Base-by-base conservation (phyloP, 2,329 filamentous ascomycete species). In the Claviceps citrina region DNA sequence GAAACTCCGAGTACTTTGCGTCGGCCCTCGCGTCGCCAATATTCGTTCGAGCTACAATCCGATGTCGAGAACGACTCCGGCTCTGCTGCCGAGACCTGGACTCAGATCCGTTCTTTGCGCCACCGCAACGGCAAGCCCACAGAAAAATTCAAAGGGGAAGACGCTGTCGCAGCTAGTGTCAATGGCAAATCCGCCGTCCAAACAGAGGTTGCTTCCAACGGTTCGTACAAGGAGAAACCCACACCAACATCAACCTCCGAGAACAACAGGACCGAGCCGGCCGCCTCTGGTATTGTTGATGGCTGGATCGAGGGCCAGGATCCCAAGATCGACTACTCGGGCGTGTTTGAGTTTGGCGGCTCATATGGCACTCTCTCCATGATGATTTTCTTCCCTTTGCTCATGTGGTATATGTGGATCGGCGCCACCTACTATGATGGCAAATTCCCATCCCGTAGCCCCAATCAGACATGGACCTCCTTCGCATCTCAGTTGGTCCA, bases 321-420 rank as follows among this genome's bases (percentile, higher is more conserved):
- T 50, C 72, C 70, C 51, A 78, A 70, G 58, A 49, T 80, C 42
- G 77, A 81, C 61, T 65, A 70, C 52, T 77, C 73, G 2, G 74
- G 71, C 46, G 65, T 72, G 46, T 72, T 75, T 50, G 93, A 98
- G 57, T 98, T 96, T 56, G 89, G 89, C 47, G 91, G 91, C 43
- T 78, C 84, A 3, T 57, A 71, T n/a, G 89, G 91, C 41, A 81
- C 87, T 31, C 63, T 73, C 13, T 67, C 73, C 49, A 86, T 95
- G 75, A 96, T 96, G 85, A 71, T 86, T 46, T 76, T 81, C 34
- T 98, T 96, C 62, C 91, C 91, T n/a, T 46, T 79, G 28, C 72
- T 98, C 51, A 96, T 96, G 89, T 95, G 84, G 73, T 96, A 95
- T 66, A 94, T 98, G 87, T 96, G 87, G 87, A 79, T 93, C 60